Evolutionary conservation across 805 yeast species (phyloP), one percentile per base, ranked within the genome.

Genomic region (Ogataea ganodermae): DNA sequence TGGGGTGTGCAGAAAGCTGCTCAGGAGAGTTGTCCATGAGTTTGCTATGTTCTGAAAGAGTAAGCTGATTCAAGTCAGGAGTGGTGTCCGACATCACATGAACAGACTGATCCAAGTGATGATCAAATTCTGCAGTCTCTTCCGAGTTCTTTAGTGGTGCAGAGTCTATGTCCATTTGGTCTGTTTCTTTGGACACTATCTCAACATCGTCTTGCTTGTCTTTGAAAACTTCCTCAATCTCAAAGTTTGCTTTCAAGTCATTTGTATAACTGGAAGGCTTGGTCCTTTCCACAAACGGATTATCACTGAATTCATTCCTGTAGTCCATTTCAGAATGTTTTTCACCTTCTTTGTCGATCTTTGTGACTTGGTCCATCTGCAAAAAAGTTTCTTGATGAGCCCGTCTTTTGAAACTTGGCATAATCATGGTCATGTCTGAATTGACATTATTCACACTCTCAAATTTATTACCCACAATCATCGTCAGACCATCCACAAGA

Each of bases 371-470:
- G 14, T 49, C 41, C 46, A 45, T 26, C 17, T 33, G 45, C 5
- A 43, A 26, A 20, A 7, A 24, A 20, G 39, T 10, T 42, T 38
- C 31, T 39, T 35, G 38, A 6, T 35, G 45, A 13, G 24, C 7
- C 6, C 36, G 17, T 4, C 35, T 45, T 24, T 49, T 53, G 43
- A 60, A 54, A 6, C 52, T 60, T 1, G 75, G 72, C 44, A 68
- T 52, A 2, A 71, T 59, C 70, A 65, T 70, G 0, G 75, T 69
- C 69, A 71, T 66, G 47, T 69, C 74, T 5, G 67, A 58, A n/a
- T 52, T 56, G 17, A 52, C 44, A 6, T 39, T 41, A 10, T 45
- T 39, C 12, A 45, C 42, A 6, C 32, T 44, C 14, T 36, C 56
- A 36, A 45, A 48, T 22, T 44, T 50, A 17, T 45, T 55, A 2